Conservation (phyloP, 805 yeast genomes). For the Spathaspora passalidarum region DNA sequence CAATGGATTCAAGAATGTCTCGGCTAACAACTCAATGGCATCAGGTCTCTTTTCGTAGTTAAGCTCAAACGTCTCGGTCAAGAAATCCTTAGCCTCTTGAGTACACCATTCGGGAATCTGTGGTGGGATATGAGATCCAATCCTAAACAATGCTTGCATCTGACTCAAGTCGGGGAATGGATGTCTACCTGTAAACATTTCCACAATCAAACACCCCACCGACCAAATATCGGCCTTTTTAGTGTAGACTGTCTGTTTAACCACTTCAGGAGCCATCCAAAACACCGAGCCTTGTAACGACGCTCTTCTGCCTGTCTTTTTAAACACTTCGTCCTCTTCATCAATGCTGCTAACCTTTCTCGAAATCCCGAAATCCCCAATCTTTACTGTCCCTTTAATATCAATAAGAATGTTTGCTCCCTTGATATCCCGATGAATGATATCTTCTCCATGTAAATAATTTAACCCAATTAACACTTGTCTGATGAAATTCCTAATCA, state of each 20-base stretch:
- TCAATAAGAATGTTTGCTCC: conserved; percentile 86
- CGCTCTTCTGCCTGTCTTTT: conserved; percentile 53
- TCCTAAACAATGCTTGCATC: conserved; percentile 94
- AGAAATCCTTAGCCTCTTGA: conserved; percentile 62
- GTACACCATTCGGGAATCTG: conserved; percentile 74
- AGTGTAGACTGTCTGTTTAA: conserved; percentile 87
- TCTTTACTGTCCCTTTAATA: conserved; percentile 76
- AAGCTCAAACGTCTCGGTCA: conserved; percentile 64
- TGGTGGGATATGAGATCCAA: conserved; percentile 84
- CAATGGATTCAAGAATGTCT: conserved; percentile 55
- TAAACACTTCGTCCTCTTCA: conserved; percentile 22
- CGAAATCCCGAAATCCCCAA: conserved; percentile 85
- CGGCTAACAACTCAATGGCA: conserved; percentile 66
- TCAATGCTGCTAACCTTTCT: conserved; percentile 29
- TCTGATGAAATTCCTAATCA: conserved; percentile 65
- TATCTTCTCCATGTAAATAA: conserved; percentile 70
- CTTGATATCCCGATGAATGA: conserved; percentile 83
- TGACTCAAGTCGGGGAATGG: conserved; percentile 94
- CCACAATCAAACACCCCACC: conserved; percentile 88
- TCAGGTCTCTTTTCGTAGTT: conserved; percentile 73
- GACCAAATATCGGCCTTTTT: conserved; percentile 97
- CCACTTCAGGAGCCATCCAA: conserved; percentile 99
- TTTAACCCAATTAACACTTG: conserved; percentile 75
- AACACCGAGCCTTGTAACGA: conserved; percentile 90
- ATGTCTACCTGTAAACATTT: conserved; percentile 94